A percentile compares a stretch with the other conserved stretches of the same genome.
phyloP scores from a whole-genome alignment of 1,139 yeast genomes.

The Nematodospora anomalae region DNA sequence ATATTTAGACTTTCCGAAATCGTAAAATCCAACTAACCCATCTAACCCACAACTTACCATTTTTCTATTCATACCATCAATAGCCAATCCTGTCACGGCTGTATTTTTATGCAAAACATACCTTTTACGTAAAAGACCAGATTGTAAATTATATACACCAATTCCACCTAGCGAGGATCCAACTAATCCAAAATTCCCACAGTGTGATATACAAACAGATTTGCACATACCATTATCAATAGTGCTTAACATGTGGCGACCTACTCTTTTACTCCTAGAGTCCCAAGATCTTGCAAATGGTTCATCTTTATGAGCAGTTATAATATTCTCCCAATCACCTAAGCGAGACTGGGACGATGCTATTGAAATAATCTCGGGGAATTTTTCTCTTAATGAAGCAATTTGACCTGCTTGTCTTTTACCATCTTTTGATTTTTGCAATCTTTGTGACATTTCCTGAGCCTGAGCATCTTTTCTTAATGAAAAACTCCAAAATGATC shows the following conservation, averaged over 20 bases:
- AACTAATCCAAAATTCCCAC: slow-evolving; percentile 93
- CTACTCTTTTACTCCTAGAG: slow-evolving; percentile 77
- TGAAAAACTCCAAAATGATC: slow-evolving; percentile 87
- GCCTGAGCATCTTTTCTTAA: slow-evolving; percentile 95
- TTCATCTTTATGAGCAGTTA: slow-evolving; percentile 90
- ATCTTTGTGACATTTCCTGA: slow-evolving; percentile 84
- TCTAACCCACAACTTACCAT: slow-evolving; percentile 89
- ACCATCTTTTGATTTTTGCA: slow-evolving; percentile 53
- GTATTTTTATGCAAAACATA: slow-evolving; percentile 71
- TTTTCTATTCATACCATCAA: slow-evolving; percentile 86
- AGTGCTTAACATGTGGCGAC: slow-evolving; percentile 68
- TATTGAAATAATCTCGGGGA: slow-evolving; percentile 73
- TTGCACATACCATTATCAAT: slow-evolving; percentile 82
- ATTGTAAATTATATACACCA: slow-evolving; percentile 85
- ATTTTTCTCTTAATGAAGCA: slow-evolving; percentile 55
- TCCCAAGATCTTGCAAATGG: slow-evolving; percentile 91
- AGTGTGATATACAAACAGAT: slow-evolving; percentile 76
- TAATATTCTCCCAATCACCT: slow-evolving; percentile 92
- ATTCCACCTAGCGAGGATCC: slow-evolving; percentile 94
- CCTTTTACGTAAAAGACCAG: slow-evolving; percentile 74
- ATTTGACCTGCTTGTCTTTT: slow-evolving; percentile 61
- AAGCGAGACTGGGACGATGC: slow-evolving; percentile 77
- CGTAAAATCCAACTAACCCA: slow-evolving; percentile 85
- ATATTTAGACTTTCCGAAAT: slow-evolving; percentile 70
- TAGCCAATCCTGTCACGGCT: slow-evolving; percentile 83